A percentile compares a stretch with the other conserved stretches of the same genome.
phyloP scores from a whole-genome alignment of 306 rosid species.

The Dryas alaskensis region DNA sequence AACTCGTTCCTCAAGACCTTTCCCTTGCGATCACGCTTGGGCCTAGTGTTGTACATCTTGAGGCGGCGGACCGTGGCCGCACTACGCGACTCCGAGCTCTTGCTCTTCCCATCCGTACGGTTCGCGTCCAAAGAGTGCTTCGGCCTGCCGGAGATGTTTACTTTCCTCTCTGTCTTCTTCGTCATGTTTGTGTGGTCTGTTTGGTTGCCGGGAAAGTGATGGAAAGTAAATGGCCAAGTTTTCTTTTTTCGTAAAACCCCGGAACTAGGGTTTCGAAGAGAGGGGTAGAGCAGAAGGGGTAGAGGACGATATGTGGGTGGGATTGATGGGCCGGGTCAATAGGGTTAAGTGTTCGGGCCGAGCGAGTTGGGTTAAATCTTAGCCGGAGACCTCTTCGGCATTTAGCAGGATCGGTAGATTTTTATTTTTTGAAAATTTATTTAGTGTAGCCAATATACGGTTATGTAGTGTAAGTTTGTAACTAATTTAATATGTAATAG shows the following conservation, averaged over 20 bases:
- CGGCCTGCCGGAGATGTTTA: conserved; percentile 74
- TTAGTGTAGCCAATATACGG: too few relatives aligned
- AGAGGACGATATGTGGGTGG: background rate
- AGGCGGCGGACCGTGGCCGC: conserved; percentile 93
- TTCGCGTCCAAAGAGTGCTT: conserved; percentile 88
- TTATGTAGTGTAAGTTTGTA: too few relatives aligned
- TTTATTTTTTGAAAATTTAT: too few relatives aligned
- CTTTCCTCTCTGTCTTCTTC: conserved; percentile 71
- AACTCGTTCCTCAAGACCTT: conserved; percentile 52
- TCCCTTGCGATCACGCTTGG: conserved; percentile 60
- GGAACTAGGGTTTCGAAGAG: background rate
- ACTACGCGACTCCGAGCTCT: conserved; percentile 44
- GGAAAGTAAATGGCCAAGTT: background rate
- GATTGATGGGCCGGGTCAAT: background rate
- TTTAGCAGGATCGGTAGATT: background rate
- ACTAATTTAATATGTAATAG: too few relatives aligned
- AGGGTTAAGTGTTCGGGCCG: too few relatives aligned
- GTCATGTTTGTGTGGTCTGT: conserved; percentile 39
- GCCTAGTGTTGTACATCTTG: conserved; percentile 78
- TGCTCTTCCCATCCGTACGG: conserved; percentile 41
- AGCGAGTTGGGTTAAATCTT: too few relatives aligned
- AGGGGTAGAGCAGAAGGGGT: background rate
- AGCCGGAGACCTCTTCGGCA: too few relatives aligned
- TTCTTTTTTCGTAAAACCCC: background rate
- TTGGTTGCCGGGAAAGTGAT: background rate